Evolutionary conservation across 1,284 basidiomycete genomes (phyloP), one percentile per base, ranked within the genome.

Genomic region (Porogramme epimiltina): DNA sequence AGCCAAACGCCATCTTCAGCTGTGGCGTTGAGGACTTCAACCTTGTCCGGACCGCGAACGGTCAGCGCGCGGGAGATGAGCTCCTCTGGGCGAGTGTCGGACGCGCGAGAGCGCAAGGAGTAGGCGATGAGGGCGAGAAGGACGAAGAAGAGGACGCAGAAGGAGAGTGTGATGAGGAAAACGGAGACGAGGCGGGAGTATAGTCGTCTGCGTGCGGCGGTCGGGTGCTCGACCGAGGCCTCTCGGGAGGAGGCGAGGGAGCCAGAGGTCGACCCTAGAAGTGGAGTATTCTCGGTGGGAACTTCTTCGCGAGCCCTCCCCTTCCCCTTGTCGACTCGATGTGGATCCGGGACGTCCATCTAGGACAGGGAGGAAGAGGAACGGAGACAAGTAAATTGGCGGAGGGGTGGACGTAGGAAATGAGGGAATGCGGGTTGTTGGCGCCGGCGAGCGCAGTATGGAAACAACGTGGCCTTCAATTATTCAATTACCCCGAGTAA

Each of bases 11-110:
- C 81, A 3, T 79, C 84, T 9, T 78, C 74, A n/a, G 64, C 58
- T 4, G 85, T 85, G 38, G 81, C 73, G 54, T 84, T 85, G 43
- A 87, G 67, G 1, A 90, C 75, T 54, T 84, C 74, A 40, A 89
- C 67, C 19, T 72, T 69, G 58, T 84, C 78, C 2, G 88, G 87
- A 1, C 85, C 85, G 42, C 73, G 66, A 38, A 87, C 68, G 9
- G 80, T 73, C 9, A 90, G 63, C n/a, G 79, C 78, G 19, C 75
- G 70, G 33, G 80, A 68, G 37, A 89, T 63, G 48, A 88, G 67
- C 53, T 82, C 79, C 53, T 87, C 77, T 9, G 81, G 74, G 2
- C 81, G 78, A n/a, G 82, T 60, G 49, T 69, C 66, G 10, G 80
- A 75, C 1, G 80, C 78, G 37, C 75, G 75, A 16, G 84, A 73